Conservation (phyloP, 257 asterid species). For the Phtheirospermum japonicum region DNA sequence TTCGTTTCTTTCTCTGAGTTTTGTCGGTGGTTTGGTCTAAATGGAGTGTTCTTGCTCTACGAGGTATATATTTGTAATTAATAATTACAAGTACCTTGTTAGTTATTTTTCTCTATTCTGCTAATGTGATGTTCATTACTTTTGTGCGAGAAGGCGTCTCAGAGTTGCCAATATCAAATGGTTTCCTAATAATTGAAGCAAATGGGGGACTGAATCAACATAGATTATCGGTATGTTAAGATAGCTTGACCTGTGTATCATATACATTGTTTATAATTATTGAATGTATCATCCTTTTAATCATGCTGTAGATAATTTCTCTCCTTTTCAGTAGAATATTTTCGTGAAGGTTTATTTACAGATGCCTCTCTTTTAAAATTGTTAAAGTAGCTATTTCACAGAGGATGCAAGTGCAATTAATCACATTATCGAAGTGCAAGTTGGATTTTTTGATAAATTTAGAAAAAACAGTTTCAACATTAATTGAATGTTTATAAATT, state of each 20-base stretch:
- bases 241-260: too few relatives aligned
- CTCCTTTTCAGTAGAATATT: background rate
- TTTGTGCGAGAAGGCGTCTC: conserved; percentile 44
- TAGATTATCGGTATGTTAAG: conserved; percentile 92
- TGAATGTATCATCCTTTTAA: background rate
- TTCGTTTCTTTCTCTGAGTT: too few relatives aligned
- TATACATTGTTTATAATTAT: conserved; percentile 32
- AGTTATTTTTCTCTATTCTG: conserved; percentile 8
- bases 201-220: conserved; percentile 99
- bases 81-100: conserved; percentile 14
- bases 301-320: background rate
- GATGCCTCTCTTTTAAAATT: background rate
- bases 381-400: background rate
- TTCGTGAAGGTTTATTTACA: background rate
- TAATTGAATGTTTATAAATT: too few relatives aligned
- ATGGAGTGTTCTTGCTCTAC: too few relatives aligned
- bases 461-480: too few relatives aligned
- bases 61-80: too few relatives aligned
- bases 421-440: too few relatives aligned
- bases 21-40: too few relatives aligned
- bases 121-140: conserved; percentile 24
- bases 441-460: too few relatives aligned
- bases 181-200: conserved; percentile 93
- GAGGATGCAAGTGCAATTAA: too few relatives aligned
- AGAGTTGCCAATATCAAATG: conserved; percentile 76